phyloP scores from a whole-genome alignment of 805 yeast genomes.

The Blastobotrys americana region DNA sequence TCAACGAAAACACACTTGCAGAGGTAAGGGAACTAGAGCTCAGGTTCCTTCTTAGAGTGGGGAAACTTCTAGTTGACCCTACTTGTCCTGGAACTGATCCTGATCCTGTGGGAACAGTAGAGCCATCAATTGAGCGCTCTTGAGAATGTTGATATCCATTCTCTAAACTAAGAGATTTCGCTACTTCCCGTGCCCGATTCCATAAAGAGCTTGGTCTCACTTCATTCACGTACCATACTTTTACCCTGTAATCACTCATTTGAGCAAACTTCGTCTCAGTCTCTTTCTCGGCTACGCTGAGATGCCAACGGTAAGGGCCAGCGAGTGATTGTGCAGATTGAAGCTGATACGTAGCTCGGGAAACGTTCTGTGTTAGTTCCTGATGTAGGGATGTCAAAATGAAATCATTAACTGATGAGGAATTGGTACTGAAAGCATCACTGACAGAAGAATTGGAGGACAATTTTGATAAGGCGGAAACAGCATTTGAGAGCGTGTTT shows the following conservation, averaged over 20 bases:
- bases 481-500: neutral
- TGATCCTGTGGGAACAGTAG: constrained; percentile 1
- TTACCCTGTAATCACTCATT: constrained; percentile 18
- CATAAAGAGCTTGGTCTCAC: constrained; percentile 19
- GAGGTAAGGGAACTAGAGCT: constrained; percentile 19
- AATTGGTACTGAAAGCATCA: neutral
- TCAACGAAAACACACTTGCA: constrained; percentile 19
- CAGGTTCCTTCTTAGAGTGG: constrained; percentile 18
- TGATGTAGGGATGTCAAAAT: neutral
- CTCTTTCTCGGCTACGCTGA: constrained; percentile 6
- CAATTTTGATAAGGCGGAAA: neutral
- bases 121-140: too few species aligned
- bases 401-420: too few species aligned
- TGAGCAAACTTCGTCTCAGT: constrained; percentile 9
- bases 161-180: constrained; percentile 15
- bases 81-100: constrained; percentile 2
- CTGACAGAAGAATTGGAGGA: neutral
- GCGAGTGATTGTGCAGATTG: constrained; percentile 8
- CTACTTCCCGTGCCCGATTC: constrained; percentile 24
- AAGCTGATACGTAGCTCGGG: constrained; percentile 8
- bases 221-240: constrained; percentile 24
- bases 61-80: constrained; percentile 2
- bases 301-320: constrained; percentile 13
- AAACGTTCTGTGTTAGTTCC: neutral
- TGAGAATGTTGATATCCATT: too few species aligned